A percentile compares a stretch with the other conserved stretches of the same genome.
phyloP scores from a whole-genome alignment of 345 rosid genomes.

The Clausena lansium region DNA sequence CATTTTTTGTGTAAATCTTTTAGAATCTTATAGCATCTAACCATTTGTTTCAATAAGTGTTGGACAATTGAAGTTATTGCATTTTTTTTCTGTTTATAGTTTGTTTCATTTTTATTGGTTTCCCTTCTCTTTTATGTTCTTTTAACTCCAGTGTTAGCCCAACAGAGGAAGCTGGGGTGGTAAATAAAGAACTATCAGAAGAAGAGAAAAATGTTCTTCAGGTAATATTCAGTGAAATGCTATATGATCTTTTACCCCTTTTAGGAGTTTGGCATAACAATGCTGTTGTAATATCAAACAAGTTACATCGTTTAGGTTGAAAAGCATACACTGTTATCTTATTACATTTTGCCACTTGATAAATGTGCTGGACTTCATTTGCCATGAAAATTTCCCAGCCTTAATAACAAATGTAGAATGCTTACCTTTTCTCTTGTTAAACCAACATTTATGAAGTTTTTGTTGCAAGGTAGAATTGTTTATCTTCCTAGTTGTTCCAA shows the following conservation, averaged over 20 bases:
- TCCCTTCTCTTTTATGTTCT: background rate
- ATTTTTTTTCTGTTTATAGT: background rate
- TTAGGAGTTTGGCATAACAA: background rate
- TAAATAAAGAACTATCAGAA: constrained; percentile 58
- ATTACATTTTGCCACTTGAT: background rate
- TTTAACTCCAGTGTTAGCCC: constrained; percentile 48
- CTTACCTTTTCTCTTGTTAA: no score
- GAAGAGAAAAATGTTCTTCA: constrained; percentile 70
- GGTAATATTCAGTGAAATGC: constrained; percentile 35
- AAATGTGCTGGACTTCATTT: background rate
- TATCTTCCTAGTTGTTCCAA: background rate
- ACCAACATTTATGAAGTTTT: no score
- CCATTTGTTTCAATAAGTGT: background rate
- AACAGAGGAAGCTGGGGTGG: constrained; percentile 43
- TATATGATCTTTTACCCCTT: background rate
- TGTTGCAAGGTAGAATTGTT: background rate
- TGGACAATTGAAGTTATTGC: background rate
- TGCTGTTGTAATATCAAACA: background rate
- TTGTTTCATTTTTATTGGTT: background rate
- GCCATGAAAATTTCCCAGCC: background rate
- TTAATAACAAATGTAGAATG: background rate
- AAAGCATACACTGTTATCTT: background rate
- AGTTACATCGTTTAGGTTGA: background rate
- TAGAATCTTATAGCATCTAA: background rate
- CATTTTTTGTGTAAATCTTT: background rate